phyloP scores from a whole-genome alignment of 2,329 filamentous ascomycete species.

The Paecilomyces fulvus region DNA sequence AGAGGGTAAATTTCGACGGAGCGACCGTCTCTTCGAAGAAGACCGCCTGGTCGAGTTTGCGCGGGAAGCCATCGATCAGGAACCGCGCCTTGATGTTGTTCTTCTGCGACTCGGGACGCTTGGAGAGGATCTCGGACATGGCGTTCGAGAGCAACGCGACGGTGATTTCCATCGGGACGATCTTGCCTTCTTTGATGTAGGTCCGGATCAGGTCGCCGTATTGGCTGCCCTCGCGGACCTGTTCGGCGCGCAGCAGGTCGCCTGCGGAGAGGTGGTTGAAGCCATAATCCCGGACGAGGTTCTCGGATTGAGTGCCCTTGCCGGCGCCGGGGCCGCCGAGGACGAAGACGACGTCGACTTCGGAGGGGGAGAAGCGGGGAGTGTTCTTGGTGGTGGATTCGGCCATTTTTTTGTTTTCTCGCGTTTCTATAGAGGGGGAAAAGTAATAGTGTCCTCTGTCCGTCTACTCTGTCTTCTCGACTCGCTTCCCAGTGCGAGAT shows the following conservation, averaged over 20 bases:
- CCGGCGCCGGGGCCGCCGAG: conserved; percentile 92
- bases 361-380: conserved; percentile 66
- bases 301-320: conserved; percentile 91
- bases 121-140: conserved; percentile 63
- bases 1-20: conserved; percentile 74
- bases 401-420: conserved; percentile 10
- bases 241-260: conserved; percentile 87
- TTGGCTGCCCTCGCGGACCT: conserved; percentile 73
- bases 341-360: conserved; percentile 92
- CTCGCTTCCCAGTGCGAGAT: conserved; percentile 29
- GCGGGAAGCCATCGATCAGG: conserved; percentile 74
- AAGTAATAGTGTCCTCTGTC: background rate
- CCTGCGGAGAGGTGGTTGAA: conserved; percentile 92
- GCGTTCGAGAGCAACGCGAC: conserved; percentile 89
- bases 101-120: conserved; percentile 25
- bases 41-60: conserved; percentile 93
- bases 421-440: background rate
- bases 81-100: conserved; percentile 56
- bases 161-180: conserved; percentile 98
- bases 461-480: conserved; percentile 2
- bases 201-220: conserved; percentile 89
- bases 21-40: conserved; percentile 90
- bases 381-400: conserved; percentile 46
- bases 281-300: conserved; percentile 76
- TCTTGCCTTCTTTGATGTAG: conserved; percentile 88